Evolutionary conservation across 768 basidiomycete genomes (phyloP).

Genomic region (Mycena pura): DNA sequence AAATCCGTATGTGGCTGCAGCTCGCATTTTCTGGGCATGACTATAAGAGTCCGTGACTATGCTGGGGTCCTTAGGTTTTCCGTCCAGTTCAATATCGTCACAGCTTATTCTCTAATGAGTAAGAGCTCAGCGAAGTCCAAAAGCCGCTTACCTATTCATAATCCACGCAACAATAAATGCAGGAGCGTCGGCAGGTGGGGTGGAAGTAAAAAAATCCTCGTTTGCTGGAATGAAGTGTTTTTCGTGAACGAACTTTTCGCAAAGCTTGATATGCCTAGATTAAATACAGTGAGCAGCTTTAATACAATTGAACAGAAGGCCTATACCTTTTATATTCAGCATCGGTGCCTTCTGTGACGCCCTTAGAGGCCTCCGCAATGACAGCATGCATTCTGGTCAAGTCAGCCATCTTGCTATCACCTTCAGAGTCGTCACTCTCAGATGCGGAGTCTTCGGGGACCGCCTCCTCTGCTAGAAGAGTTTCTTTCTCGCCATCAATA

Average conservation of each 20-base stretch:
- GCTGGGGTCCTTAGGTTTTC: no score
- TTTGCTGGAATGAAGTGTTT: constrained; percentile 25
- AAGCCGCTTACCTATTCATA: constrained; percentile 34
- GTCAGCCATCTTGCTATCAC: background rate
- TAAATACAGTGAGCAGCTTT: background rate
- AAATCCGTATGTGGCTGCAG: no score
- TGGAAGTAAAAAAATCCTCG: constrained; percentile 25
- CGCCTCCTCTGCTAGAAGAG: background rate
- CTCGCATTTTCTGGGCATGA: no score
- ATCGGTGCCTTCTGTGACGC: constrained; percentile 31
- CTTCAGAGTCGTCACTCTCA: background rate
- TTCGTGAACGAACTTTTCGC: constrained; percentile 24
- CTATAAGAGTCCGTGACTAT: no score
- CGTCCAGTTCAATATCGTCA: no score
- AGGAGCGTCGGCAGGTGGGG: constrained; percentile 25
- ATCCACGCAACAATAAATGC: constrained; percentile 37
- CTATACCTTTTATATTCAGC: constrained; percentile 34
- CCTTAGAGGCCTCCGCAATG: constrained; percentile 26
- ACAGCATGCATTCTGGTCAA: background rate
- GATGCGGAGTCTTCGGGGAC: background rate
- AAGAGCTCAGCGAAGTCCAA: no score
- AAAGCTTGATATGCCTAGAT: constrained; percentile 27
- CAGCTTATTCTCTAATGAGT: no score
- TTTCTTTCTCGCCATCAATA: constrained; percentile 14
- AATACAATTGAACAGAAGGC: constrained; percentile 18